Evolutionary conservation across 2,329 filamentous ascomycete species (phyloP).

Genomic region (Pleurostoma richardsiae): DNA sequence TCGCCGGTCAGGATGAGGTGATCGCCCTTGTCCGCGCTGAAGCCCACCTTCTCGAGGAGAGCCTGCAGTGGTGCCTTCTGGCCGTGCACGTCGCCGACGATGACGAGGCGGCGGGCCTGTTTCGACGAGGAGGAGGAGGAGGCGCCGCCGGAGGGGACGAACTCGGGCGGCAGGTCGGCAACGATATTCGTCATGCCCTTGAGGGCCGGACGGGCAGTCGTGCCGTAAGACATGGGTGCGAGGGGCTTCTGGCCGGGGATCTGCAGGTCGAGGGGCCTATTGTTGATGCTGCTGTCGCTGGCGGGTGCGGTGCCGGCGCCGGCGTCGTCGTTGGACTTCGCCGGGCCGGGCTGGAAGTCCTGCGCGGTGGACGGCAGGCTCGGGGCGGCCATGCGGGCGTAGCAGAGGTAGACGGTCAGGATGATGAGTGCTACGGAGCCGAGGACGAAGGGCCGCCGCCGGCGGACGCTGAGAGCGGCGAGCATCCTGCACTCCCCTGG

Average conservation of each 20-base stretch:
- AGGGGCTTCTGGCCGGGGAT: slow-evolving; percentile 5
- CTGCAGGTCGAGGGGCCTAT: slow-evolving; percentile 7
- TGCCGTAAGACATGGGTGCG: slow-evolving; percentile 33
- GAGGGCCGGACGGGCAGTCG: slow-evolving; percentile 30
- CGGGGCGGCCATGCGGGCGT: slow-evolving; percentile 20
- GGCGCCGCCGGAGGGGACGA: slow-evolving; percentile 18
- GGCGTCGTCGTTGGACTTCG: not conserved
- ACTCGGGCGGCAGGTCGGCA: slow-evolving; percentile 20
- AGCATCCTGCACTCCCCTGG: not conserved
- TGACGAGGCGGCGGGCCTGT: slow-evolving; percentile 52
- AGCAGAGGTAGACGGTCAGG: slow-evolving; percentile 25
- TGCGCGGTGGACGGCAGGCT: slow-evolving; percentile 11
- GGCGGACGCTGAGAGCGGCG: slow-evolving; percentile 7
- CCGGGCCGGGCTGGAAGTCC: slow-evolving; percentile 2
- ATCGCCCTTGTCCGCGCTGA: slow-evolving; percentile 54
- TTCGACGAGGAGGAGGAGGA: slow-evolving; percentile 16
- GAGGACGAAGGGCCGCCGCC: slow-evolving; percentile 23
- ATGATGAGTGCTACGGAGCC: slow-evolving; percentile 25
- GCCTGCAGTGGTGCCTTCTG: slow-evolving; percentile 63
- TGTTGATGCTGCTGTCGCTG: slow-evolving; percentile 1
- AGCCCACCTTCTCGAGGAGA: slow-evolving; percentile 63
- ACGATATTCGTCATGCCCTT: slow-evolving; percentile 18
- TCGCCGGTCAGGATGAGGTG: slow-evolving; percentile 75
- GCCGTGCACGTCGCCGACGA: slow-evolving; percentile 92
- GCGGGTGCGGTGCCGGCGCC: slow-evolving; percentile 1